Base-by-base conservation (phyloP, 192 early-diverging fungal species). In the Ambispora gerdemannii region DNA sequence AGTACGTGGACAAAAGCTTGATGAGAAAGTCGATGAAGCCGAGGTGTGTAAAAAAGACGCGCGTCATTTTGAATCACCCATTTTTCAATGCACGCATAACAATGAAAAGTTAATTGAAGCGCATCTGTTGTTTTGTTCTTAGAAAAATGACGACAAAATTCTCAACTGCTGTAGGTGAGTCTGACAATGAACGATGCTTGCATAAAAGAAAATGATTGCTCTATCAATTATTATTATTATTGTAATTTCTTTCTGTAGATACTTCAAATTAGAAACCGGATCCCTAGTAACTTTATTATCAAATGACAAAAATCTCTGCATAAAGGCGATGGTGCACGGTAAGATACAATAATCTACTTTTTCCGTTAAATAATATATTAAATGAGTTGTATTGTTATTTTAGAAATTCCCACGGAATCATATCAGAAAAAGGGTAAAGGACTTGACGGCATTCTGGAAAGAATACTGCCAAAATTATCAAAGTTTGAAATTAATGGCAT, bases 241-340 rank as follows among this genome's bases (percentile, higher is more conserved):
- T 56, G 22, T 31, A 20, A 13, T 0, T n/a, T 60, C 11, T 59
- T 56, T 49, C 53, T 74, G 63, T 30, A 72, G 73, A 52, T 67
- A 77, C n/a, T 81, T 80, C 59, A 31, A 67, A 3, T 60, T 58
- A 35, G 27, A 32, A 4, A 33, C 66, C 27, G 64, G 32, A n/a
- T 67, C 49, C 7, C 47, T 31, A 2, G 76, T 84, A 25, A 75
- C 73, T 8, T 62, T 87, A 1, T 76, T 86, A n/a, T 84, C 86
- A 0, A 84, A 86, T 55, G 86, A 87, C 64, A 67, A 81, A 36
- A 85, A 85, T 51, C 70, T 87, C 0, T 81, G 79, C 33, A 76
- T 86, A 30, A 87, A 87, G 28, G 82, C 81, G 0, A 75, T 86
- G 78, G 58, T 87, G 25, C 86, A 87, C 52, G 78, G 68, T 60